Percentiles rank a stretch among this genome's conserved stretches.
These are phyloP conservation scores for Pilaira anomala DNA, from an alignment of 192 early-diverging fungal species.

Conservation along the genomic window DNA sequence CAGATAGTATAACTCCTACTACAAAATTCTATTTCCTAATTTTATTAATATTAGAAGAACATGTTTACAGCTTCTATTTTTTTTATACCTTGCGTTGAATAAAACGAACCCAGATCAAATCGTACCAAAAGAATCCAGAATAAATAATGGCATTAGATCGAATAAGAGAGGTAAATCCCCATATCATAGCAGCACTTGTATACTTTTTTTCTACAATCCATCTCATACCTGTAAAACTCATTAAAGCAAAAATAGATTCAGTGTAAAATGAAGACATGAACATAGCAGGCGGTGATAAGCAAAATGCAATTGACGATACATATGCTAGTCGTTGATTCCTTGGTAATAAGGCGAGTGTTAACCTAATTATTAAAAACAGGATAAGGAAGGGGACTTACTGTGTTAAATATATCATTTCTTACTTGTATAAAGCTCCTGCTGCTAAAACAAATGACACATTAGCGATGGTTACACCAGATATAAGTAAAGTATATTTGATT, in stretches of 20 bases:
- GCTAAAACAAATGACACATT: slow-evolving; percentile 76
- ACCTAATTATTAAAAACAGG: slow-evolving; percentile 4
- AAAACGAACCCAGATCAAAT: slow-evolving; percentile 41
- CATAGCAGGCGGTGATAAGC: slow-evolving; percentile 71
- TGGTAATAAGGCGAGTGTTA: slow-evolving; percentile 18
- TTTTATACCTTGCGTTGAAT: slow-evolving; percentile 18
- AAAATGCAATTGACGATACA: slow-evolving; percentile 66
- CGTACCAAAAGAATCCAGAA: slow-evolving; percentile 79
- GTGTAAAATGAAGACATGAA: slow-evolving; percentile 90
- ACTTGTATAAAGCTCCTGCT: slow-evolving; percentile 69
- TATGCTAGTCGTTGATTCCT: slow-evolving; percentile 53
- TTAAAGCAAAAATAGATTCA: slow-evolving; percentile 78
- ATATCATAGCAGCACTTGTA: slow-evolving; percentile 60
- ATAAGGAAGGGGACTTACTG: background rate
- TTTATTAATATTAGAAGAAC: background rate
- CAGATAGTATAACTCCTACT: background rate
- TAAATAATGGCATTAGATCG: slow-evolving; percentile 83
- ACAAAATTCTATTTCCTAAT: slow-evolving; percentile 10
- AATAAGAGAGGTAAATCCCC: slow-evolving; percentile 55
- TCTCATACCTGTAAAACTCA: slow-evolving; percentile 79
- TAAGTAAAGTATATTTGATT: slow-evolving; percentile 41
- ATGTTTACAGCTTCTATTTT: background rate
- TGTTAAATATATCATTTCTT: background rate
- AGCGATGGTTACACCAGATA: slow-evolving; percentile 68
- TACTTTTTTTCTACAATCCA: slow-evolving; percentile 42